A percentile compares a stretch with the other conserved stretches of the same genome.
Conservation (phyloP, 768 basidiomycete genomes). For the Suillus clintonianus region DNA sequence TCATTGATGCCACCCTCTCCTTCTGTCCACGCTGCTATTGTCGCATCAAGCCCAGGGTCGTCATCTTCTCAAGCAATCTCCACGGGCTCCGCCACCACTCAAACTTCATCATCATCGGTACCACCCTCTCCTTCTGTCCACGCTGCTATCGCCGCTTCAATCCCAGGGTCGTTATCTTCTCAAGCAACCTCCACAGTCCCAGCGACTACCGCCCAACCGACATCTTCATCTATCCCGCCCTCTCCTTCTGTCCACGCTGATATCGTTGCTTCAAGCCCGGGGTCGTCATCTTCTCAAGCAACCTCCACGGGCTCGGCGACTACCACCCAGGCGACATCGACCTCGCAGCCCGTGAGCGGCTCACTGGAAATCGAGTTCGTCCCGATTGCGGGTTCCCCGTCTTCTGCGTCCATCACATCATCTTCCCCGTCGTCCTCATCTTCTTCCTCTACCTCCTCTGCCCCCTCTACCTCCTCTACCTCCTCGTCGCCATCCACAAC, state of each 20-base stretch:
- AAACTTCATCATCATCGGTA: not conserved
- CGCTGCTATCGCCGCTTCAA: not conserved
- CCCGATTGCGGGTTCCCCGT: constrained; percentile 7
- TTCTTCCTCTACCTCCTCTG: too few relatives aligned
- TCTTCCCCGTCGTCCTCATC: not conserved
- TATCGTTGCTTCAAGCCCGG: not conserved
- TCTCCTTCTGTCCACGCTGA: not conserved
- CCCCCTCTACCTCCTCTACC: constrained; percentile 2
- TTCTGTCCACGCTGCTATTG: too few relatives aligned
- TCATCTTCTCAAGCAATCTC: not conserved
- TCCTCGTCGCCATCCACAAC: constrained; percentile 5
- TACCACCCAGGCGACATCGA: not conserved
- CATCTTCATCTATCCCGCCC: not conserved
- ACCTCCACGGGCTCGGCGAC: not conserved
- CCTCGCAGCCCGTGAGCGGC: constrained; percentile 1
- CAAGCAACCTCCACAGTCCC: not conserved
- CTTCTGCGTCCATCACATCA: not conserved
- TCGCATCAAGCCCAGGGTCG: not conserved
- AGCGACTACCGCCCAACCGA: not conserved
- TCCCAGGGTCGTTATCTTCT: not conserved
- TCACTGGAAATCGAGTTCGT: constrained; percentile 26
- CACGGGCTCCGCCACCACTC: not conserved
- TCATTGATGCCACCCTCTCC: not conserved
- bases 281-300: not conserved
- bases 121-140: not conserved